Evolutionary conservation across 768 basidiomycete species (phyloP).

Genomic region (Gymnopilus junonius): DNA sequence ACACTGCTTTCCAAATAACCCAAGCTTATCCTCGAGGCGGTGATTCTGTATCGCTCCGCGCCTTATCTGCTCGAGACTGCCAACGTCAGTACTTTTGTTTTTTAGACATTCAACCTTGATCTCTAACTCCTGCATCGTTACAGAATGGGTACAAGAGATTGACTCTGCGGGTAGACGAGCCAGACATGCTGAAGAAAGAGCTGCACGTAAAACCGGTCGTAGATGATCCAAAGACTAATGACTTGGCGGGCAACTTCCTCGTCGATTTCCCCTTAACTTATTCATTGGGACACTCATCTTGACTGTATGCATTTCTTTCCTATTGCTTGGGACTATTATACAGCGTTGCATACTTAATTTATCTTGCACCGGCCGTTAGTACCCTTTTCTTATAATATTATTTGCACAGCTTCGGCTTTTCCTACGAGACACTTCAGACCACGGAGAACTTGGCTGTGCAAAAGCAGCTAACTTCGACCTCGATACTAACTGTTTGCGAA

Average conservation of each 20-base stretch:
- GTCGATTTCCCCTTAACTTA: neutral
- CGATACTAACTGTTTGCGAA: too few species aligned
- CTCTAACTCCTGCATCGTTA: neutral
- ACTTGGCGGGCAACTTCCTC: neutral
- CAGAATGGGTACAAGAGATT: conserved; percentile 44
- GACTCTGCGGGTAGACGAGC: conserved; percentile 45
- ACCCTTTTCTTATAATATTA: too few species aligned
- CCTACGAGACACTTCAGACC: too few species aligned
- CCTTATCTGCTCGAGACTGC: conserved; percentile 61
- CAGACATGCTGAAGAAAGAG: conserved; percentile 49
- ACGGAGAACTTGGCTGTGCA: too few species aligned
- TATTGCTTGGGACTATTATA: neutral
- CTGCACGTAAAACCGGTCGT: conserved; percentile 18
- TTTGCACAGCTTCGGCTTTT: too few species aligned
- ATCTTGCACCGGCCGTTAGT: too few species aligned
- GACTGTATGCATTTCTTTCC: neutral
- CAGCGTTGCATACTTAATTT: neutral
- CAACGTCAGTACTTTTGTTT: conserved; percentile 37
- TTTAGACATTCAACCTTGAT: neutral
- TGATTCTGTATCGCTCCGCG: conserved; percentile 65
- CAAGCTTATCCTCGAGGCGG: conserved; percentile 77
- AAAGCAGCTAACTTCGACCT: too few species aligned
- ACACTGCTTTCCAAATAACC: conserved; percentile 66
- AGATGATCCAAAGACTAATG: neutral
- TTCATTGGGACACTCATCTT: neutral